Evolutionary conservation across 1,284 basidiomycete species (phyloP), one percentile per base, ranked within the genome.

Genomic region (Mycosarcoma mackinlayi): DNA sequence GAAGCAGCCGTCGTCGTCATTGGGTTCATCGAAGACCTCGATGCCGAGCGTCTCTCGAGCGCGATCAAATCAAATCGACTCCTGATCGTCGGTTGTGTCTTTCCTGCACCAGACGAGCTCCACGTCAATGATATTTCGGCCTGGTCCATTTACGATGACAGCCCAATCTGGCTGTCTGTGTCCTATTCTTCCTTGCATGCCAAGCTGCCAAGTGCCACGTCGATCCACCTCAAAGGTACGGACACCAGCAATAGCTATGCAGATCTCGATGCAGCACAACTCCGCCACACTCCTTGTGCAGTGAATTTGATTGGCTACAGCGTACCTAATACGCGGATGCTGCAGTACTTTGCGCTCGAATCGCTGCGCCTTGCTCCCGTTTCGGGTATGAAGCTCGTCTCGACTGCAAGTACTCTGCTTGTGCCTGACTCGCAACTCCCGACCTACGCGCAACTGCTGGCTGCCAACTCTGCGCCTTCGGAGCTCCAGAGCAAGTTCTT

Each of bases 291-390:
- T 7, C 19, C 55, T 2, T 69, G 66, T 21, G 46, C 63, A 11
- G 34, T 76, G 48, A 56, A 25, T 11, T 6, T 75, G 25, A 46
- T 88, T 35, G 84, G 85, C 55, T 90, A 89, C 71, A 75, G 81
- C 37, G 85, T 86, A 33, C 88, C 89, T 51, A 69, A 84, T 1
- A 76, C 83, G 18, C 77, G 83, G 4, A 86, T 86, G 10, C 82
- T 89, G 59, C 85, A 88, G 23, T 89, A 88, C 64, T 88, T 89
- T 70, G 83, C 86, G 0, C 80, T 89, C 23, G 83, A 85, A 33
- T 75, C 80, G 31, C 83, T 85, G 23, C 81, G 75, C 13, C 80
- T 85, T 3, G 64, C 56, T 9, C 70, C 70, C 7, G 70, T 73
- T 3, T 73, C 70, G 1, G 70, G 70, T 23, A 46, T 59, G 49